These are phyloP conservation scores for Trichoderma asperellum DNA, from an alignment of 2,329 filamentous ascomycete species.

Conservation along the genomic window DNA sequence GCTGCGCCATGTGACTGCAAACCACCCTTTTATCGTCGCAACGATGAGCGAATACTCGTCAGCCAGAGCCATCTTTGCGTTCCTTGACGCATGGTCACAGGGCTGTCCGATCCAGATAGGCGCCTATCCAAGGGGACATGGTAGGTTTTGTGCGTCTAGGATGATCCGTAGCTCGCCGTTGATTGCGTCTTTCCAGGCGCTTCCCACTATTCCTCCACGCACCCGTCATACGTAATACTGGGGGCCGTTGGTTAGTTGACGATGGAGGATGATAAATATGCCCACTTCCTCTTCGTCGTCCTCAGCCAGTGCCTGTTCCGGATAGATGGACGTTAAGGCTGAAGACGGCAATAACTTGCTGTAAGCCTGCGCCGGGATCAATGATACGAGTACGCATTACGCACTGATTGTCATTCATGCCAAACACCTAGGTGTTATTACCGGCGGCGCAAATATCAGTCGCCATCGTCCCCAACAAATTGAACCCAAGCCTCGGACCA, in stretches of 20 bases:
- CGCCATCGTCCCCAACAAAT: slow-evolving; percentile 16
- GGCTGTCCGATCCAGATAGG: slow-evolving; percentile 21
- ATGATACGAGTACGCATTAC: slow-evolving; percentile 12
- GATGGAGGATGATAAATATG: slow-evolving; percentile 25
- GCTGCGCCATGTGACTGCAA: slow-evolving; percentile 27
- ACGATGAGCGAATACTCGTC: slow-evolving; percentile 9
- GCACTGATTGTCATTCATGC: slow-evolving; percentile 12
- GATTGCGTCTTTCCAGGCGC: slow-evolving; percentile 14
- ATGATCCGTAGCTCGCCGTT: slow-evolving; percentile 1
- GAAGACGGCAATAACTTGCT: slow-evolving; percentile 1
- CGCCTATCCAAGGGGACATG: slow-evolving; percentile 6
- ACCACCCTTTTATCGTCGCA: not conserved
- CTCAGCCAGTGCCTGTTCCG: not conserved
- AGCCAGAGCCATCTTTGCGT: not conserved
- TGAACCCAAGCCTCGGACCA: not conserved
- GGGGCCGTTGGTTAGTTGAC: slow-evolving; percentile 9
- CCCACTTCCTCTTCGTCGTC: not conserved
- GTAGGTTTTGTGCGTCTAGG: not conserved
- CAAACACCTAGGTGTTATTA: not conserved
- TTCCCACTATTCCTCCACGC: slow-evolving; percentile 21
- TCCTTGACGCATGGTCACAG: slow-evolving; percentile 27
- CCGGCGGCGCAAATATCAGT: slow-evolving; percentile 25
- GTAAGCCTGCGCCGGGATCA: not conserved
- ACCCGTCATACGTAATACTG: slow-evolving; percentile 24
- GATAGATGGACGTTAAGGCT: slow-evolving; percentile 3